Base-by-base conservation (phyloP, 345 rosid species). In the Cardamine chenopodiifolia region DNA sequence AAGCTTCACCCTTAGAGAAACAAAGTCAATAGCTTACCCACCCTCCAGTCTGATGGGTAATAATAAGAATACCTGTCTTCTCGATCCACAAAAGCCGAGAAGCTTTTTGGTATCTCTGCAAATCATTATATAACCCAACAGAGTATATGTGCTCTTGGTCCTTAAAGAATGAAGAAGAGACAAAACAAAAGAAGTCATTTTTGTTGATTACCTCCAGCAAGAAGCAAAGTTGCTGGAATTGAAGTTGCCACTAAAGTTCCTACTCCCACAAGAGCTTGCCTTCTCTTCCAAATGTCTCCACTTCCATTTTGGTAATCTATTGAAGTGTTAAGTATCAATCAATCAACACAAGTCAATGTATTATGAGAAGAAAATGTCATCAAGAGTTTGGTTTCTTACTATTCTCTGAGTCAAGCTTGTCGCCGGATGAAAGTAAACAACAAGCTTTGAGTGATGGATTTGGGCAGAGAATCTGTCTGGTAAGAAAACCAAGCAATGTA, bases 31-130 rank as follows among this genome's bases (percentile, higher is more conserved):
- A 67, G 82, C 93, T 78, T 85, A 91, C 96, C 70, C 85, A 91
- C 96, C 71, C 85, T 87, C 97, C 98, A 91, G 79, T 94, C 97
- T 58, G 93, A 81, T 66, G 96, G 98, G 79, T 90, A 91, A 74
- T 78, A 79, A 59, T 91, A 94, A 2, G 98, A 85, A 81, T 94
- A 94, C 2, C 97, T 96, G 39, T 94, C 97, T 39, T 50, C 32
- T 19, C 28, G 44, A 72, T 94, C 95, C 22, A 90, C 89, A 67
- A 87, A 94, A 68, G 96, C 76, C 8, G 49, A 8, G 56, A 82
- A 94, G 50, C 66, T 85, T 76, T 83, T 76, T 20, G 93, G 95
- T 35, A 86, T 62, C 80, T 85, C 97, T 94, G 73, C 72, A 74
- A n/a, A 74, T 44, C 55, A 73, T 49, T 18, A n/a, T 23, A 71